Percentiles rank a stretch among this genome's conserved stretches.
These are phyloP conservation scores for Fusarium subtropicale DNA, from an alignment of 2,329 filamentous ascomycete species.

Conservation along the genomic window DNA sequence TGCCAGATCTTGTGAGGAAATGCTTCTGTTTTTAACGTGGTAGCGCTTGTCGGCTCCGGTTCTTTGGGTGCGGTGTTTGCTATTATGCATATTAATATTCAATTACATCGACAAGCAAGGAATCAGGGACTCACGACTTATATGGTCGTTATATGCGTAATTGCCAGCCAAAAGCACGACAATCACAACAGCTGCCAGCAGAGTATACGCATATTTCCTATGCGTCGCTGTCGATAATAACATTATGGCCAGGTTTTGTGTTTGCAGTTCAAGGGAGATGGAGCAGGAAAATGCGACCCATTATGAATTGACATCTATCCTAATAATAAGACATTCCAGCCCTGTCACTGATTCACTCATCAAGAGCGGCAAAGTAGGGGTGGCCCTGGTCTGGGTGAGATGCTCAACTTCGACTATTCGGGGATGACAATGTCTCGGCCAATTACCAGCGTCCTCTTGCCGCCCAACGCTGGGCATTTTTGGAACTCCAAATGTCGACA, in stretches of 20 bases:
- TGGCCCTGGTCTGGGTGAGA: constrained; percentile 4
- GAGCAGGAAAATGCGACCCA: not conserved
- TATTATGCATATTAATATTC: constrained; percentile 8
- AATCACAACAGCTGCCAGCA: constrained; percentile 10
- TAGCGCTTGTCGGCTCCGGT: not conserved
- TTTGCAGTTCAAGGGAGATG: not conserved
- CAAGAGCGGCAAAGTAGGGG: not conserved
- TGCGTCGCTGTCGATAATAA: constrained; percentile 1
- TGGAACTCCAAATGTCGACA: not conserved
- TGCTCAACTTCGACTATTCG: not conserved
- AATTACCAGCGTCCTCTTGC: not conserved
- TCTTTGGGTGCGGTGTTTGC: not conserved
- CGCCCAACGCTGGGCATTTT: not conserved
- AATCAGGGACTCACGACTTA: constrained; percentile 10
- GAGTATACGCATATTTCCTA: constrained; percentile 12
- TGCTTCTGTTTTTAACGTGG: not conserved
- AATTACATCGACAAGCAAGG: not conserved
- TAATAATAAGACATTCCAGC: constrained; percentile 3
- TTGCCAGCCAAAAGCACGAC: constrained; percentile 15
- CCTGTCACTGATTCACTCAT: not conserved
- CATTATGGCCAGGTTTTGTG: not conserved
- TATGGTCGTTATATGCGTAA: constrained; percentile 21
- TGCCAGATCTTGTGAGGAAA: constrained; percentile 50
- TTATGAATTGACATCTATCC: not conserved
- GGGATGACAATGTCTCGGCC: not conserved